These are phyloP conservation scores for Caloboletus inedulis DNA, from an alignment of 1,284 basidiomycete species.

Conservation along the genomic window DNA sequence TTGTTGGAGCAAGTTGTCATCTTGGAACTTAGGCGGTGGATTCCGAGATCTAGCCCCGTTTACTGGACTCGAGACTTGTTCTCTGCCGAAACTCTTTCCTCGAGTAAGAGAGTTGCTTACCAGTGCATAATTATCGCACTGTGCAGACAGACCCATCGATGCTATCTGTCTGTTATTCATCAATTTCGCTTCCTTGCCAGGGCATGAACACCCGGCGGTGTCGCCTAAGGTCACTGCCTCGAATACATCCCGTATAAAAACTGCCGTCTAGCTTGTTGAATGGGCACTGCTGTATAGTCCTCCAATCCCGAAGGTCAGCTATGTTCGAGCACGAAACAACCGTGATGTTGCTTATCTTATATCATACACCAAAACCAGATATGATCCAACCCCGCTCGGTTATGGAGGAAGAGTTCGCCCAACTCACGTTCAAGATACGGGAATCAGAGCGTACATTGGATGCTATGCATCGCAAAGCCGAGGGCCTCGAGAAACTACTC, in stretches of 20 bases:
- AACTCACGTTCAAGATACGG: conserved; percentile 23
- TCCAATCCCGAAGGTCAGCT: conserved; percentile 14
- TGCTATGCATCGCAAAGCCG: conserved; percentile 19
- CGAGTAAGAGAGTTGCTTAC: no score
- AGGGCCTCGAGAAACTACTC: conserved; percentile 13
- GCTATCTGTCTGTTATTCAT: background rate
- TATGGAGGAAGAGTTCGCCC: conserved; percentile 15
- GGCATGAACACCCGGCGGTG: background rate
- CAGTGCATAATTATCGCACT: background rate
- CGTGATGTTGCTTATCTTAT: background rate
- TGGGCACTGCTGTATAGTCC: background rate
- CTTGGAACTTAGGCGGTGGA: no score
- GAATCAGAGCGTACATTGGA: conserved; percentile 21
- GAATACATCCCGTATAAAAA: conserved; percentile 18
- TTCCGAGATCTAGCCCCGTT: background rate
- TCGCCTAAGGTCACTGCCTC: conserved; percentile 9
- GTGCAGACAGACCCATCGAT: background rate
- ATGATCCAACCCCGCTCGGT: conserved; percentile 5
- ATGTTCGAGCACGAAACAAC: background rate
- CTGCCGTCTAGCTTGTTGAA: background rate
- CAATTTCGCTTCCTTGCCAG: conserved; percentile 9
- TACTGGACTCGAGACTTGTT: background rate
- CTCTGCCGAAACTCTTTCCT: background rate
- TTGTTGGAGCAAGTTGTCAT: background rate
- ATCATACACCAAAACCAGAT: conserved; percentile 1